Percentiles rank a stretch among this genome's conserved stretches.
Conservation (phyloP, 202 grass and related monocot species). For the Tripidium arundinaceum region DNA sequence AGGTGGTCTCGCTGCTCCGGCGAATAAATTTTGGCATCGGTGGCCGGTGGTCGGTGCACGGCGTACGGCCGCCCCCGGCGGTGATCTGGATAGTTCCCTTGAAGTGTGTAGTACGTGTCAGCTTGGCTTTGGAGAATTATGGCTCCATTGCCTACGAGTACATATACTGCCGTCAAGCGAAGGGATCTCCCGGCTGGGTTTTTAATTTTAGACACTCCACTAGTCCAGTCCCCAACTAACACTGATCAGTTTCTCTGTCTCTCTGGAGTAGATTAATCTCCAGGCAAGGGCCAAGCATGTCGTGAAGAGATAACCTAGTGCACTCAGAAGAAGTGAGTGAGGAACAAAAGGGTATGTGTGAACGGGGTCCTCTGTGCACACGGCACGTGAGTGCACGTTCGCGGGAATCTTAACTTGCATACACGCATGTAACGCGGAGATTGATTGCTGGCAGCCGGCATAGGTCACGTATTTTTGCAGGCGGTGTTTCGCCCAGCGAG, state of each 20-base stretch:
- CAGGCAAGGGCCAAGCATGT: conserved; percentile 5
- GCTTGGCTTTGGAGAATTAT: not conserved
- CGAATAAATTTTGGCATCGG: conserved; percentile 37
- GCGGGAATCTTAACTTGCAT: too few relatives aligned
- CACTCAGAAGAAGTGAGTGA: not conserved
- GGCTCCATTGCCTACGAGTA: not conserved
- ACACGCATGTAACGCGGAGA: too few relatives aligned
- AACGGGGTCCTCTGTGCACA: too few relatives aligned
- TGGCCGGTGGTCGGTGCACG: too few relatives aligned
- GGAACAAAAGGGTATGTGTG: not conserved
- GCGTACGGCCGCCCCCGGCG: too few relatives aligned
- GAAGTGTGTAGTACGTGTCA: conserved; percentile 19
- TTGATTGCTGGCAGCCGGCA: not conserved
- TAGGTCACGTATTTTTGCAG: not conserved
- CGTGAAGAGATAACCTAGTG: not conserved
- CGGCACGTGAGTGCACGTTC: too few relatives aligned
- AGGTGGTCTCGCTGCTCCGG: conserved; percentile 23
- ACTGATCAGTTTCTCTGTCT: not conserved
- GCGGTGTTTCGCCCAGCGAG: not conserved
- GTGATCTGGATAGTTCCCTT: conserved; percentile 26
- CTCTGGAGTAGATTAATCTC: not conserved
- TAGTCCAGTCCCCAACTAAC: not conserved
- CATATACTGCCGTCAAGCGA: not conserved
- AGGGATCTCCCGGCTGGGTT: too few relatives aligned
- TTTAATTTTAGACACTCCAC: too few relatives aligned